Percentiles rank a stretch among this genome's conserved stretches.
Conservation (phyloP, 495 filamentous ascomycete genomes). For the Acidomyces sp. region DNA sequence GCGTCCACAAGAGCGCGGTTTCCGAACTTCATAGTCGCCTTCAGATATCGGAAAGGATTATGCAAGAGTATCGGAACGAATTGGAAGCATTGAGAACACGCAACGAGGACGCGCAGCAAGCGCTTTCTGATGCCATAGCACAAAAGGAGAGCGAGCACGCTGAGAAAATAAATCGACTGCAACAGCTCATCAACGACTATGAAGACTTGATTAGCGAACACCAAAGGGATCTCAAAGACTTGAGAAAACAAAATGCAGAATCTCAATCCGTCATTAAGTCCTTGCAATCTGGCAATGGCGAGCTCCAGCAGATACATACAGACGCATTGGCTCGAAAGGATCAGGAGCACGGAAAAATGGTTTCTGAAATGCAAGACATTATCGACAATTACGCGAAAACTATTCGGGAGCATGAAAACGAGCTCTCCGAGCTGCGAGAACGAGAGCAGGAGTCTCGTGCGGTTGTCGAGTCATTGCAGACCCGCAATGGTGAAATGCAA, state of each 20-base stretch:
- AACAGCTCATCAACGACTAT: slow-evolving; percentile 4
- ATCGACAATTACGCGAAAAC: no score
- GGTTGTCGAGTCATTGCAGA: background rate
- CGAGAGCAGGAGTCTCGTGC: no score
- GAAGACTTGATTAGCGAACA: background rate
- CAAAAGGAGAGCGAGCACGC: no score
- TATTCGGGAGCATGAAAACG: background rate
- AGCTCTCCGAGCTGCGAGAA: background rate
- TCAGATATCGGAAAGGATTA: no score
- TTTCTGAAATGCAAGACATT: no score
- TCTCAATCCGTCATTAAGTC: slow-evolving; percentile 1
- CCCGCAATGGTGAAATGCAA: background rate
- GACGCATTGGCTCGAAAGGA: slow-evolving; percentile 6
- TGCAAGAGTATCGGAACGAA: slow-evolving; percentile 1
- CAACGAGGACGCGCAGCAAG: background rate
- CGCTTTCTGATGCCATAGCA: slow-evolving; percentile 4
- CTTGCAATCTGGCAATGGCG: slow-evolving; percentile 1
- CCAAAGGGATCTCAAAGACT: background rate
- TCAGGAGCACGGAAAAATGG: no score
- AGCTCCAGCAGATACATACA: slow-evolving; percentile 4
- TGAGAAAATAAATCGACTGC: no score
- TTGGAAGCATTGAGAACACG: slow-evolving; percentile 2
- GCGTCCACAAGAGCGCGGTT: no score
- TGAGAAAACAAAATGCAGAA: no score
- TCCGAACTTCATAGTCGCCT: no score